Conservation (phyloP, 2,329 filamentous ascomycete species). For the Cladobotryum mycophilum region DNA sequence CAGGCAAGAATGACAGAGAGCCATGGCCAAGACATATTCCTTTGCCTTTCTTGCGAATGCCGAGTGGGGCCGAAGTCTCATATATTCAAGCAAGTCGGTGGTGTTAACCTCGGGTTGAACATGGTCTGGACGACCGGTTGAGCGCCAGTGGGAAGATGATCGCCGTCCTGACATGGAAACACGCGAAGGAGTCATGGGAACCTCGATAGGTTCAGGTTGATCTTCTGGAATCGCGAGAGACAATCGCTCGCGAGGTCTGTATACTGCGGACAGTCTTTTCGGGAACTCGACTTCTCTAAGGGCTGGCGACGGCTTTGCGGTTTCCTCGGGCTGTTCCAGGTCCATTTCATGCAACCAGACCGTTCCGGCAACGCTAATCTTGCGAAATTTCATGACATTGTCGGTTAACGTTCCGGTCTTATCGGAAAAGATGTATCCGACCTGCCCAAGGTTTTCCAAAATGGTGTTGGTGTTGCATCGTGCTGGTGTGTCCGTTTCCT, state of each 20-base stretch:
- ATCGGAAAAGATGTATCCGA: constrained; percentile 86
- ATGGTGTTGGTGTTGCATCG: constrained; percentile 91
- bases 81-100: constrained; percentile 68
- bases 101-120: constrained; percentile 57
- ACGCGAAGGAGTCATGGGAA: constrained; percentile 23
- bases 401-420: constrained; percentile 94
- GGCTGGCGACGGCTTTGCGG: constrained; percentile 1
- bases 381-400: constrained; percentile 92
- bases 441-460: constrained; percentile 85
- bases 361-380: constrained; percentile 81
- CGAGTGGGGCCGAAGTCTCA: constrained; percentile 68
- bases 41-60: constrained; percentile 71
- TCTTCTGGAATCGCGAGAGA: constrained; percentile 27
- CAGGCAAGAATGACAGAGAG: constrained; percentile 85
- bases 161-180: constrained; percentile 29
- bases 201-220: constrained; percentile 16
- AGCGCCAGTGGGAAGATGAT: constrained; percentile 46
- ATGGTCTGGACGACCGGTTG: constrained; percentile 41
- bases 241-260: constrained; percentile 21
- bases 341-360: constrained; percentile 83
- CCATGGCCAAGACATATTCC: constrained; percentile 77
- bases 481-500: constrained; percentile 75
- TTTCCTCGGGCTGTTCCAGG: constrained; percentile 35
- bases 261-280: constrained; percentile 19
- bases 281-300: constrained; percentile 6